Conservation (phyloP, 805 yeast species). For the Spathaspora boniae region DNA sequence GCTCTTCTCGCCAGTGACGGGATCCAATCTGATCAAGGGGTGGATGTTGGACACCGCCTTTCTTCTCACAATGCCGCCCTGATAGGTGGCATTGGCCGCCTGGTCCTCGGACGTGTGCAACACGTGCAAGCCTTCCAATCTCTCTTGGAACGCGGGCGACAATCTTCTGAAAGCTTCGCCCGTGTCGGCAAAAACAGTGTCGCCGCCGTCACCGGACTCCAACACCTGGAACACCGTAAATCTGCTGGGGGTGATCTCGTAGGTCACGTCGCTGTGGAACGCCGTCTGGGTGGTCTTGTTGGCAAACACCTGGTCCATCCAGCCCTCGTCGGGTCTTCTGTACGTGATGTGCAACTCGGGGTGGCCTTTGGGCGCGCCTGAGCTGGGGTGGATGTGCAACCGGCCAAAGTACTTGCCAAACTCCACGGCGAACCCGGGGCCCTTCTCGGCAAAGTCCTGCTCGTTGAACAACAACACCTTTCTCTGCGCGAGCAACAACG, state of each 20-base stretch:
- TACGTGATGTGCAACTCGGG: slow-evolving; percentile 64
- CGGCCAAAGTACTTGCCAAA: slow-evolving; percentile 67
- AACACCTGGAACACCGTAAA: slow-evolving; percentile 63
- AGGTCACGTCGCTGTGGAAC: slow-evolving; percentile 77
- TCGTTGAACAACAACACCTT: slow-evolving; percentile 66
- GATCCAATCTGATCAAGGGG: slow-evolving; percentile 71
- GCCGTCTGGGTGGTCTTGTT: slow-evolving; percentile 34
- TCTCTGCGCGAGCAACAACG: slow-evolving; percentile 62
- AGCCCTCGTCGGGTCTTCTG: slow-evolving; percentile 43
- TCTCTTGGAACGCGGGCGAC: slow-evolving; percentile 59
- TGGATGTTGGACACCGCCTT: slow-evolving; percentile 60
- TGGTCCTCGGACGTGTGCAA: slow-evolving; percentile 70
- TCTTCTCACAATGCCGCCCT: slow-evolving; percentile 67
- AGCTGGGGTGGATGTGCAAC: slow-evolving; percentile 69
- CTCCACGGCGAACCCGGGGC: slow-evolving; percentile 48
- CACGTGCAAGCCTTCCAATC: slow-evolving; percentile 60
- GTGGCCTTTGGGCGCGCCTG: slow-evolving; percentile 64
- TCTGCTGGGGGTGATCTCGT: slow-evolving; percentile 72
- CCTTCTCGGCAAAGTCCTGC: slow-evolving; percentile 57
- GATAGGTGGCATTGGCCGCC: slow-evolving; percentile 50
- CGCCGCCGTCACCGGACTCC: slow-evolving; percentile 67
- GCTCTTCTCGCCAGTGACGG: slow-evolving; percentile 62
- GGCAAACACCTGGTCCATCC: slow-evolving; percentile 32
- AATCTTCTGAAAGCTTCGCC: slow-evolving; percentile 68
- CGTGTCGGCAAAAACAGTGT: slow-evolving; percentile 72